Evolutionary conservation across 1,284 basidiomycete species (phyloP).

Genomic region (Sphaerobolus stellatus): DNA sequence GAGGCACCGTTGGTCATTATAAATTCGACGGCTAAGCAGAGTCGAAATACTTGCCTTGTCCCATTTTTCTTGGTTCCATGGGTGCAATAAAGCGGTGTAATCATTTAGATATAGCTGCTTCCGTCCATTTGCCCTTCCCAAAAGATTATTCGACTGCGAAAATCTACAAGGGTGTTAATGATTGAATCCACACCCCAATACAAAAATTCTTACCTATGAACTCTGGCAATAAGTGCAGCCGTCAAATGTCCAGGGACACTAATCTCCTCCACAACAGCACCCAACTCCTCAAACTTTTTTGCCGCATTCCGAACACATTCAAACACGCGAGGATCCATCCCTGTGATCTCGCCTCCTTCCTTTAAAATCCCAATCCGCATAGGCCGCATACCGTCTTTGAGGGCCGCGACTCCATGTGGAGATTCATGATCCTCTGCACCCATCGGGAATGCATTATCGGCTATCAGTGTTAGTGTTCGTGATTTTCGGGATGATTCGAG

Average conservation of each 20-base stretch:
- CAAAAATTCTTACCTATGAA: slow-evolving; percentile 1
- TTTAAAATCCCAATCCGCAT: slow-evolving; percentile 43
- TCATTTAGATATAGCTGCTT: slow-evolving; percentile 40
- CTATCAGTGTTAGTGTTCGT: not conserved
- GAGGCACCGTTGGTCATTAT: no score
- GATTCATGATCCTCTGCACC: not conserved
- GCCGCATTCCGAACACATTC: slow-evolving; percentile 35
- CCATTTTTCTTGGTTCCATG: slow-evolving; percentile 43
- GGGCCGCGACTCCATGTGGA: slow-evolving; percentile 10
- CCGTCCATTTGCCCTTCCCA: slow-evolving; percentile 29
- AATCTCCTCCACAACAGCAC: slow-evolving; percentile 41
- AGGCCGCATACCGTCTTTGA: slow-evolving; percentile 28
- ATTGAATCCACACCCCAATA: not conserved
- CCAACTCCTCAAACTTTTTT: slow-evolving; percentile 34
- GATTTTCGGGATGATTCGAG: slow-evolving; percentile 13
- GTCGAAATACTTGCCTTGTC: slow-evolving; percentile 27
- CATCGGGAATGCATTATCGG: not conserved
- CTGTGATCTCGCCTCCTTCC: slow-evolving; percentile 39
- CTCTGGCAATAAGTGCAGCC: not conserved
- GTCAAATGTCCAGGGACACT: slow-evolving; percentile 23
- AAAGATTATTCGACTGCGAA: slow-evolving; percentile 1
- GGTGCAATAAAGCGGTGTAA: slow-evolving; percentile 35
- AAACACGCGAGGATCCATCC: slow-evolving; percentile 34
- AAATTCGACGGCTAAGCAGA: no score
- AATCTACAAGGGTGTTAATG: not conserved